Conservation (phyloP, 75 land plant genomes). For the Adiantum capillusveneris region DNA sequence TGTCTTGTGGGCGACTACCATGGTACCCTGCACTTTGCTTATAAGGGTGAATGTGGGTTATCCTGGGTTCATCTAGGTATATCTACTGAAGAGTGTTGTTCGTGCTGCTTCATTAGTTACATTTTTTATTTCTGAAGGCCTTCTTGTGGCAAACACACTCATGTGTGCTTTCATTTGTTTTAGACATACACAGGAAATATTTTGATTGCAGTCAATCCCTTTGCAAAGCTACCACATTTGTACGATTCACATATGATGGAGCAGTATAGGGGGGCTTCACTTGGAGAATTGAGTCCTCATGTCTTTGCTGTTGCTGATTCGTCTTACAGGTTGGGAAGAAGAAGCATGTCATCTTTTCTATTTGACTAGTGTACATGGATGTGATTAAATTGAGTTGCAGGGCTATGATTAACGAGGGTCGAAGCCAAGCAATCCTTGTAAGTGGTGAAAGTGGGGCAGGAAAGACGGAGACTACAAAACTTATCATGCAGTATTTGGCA, state of each 20-base stretch:
- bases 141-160: too few relatives aligned
- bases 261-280: constrained; percentile 85
- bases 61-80: too few relatives aligned
- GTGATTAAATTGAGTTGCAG: constrained; percentile 35
- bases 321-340: constrained; percentile 59
- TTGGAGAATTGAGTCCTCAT: constrained; percentile 96
- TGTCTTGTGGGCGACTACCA: too few relatives aligned
- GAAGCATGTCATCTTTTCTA: too few relatives aligned
- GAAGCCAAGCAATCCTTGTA: constrained; percentile 86
- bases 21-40: too few relatives aligned
- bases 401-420: constrained; percentile 66
- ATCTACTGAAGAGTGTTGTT: too few relatives aligned
- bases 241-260: constrained; percentile 98
- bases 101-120: too few relatives aligned
- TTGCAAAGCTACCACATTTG: constrained; percentile 94
- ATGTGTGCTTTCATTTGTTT: too few relatives aligned
- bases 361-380: too few relatives aligned
- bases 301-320: constrained; percentile 99
- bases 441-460: constrained; percentile 99
- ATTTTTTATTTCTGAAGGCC: too few relatives aligned
- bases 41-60: too few relatives aligned
- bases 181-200: constrained; percentile 99
- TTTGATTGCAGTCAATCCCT: constrained; percentile 97
- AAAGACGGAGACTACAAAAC: constrained; percentile 97
- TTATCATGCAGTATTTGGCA: constrained; percentile 90